phyloP scores from a whole-genome alignment of 768 basidiomycete species.

The Rhizopogon vinicolor region DNA sequence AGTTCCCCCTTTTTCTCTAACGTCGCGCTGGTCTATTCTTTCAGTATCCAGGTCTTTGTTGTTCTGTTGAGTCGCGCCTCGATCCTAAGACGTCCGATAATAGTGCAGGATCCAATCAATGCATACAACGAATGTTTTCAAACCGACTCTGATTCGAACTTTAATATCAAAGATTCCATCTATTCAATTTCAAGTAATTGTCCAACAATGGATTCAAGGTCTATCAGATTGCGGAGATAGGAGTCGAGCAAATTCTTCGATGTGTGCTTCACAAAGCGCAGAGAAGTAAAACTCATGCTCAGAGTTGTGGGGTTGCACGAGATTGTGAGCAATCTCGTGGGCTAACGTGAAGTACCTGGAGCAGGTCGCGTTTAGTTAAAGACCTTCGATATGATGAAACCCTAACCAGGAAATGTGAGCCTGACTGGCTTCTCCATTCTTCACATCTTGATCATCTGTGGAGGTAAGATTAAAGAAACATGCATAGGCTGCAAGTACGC shows the following conservation, averaged over 20 bases:
- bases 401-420: constrained; percentile 80
- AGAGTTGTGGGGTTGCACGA: constrained; percentile 82
- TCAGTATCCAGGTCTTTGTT: too few relatives aligned
- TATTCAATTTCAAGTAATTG: neutral
- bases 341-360: constrained; percentile 86
- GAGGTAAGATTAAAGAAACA: neutral
- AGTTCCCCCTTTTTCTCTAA: too few relatives aligned
- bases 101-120: too few relatives aligned
- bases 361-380: neutral
- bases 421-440: constrained; percentile 42
- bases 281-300: constrained; percentile 96
- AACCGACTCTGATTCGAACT: too few relatives aligned
- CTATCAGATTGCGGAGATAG: constrained; percentile 8
- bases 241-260: constrained; percentile 37
- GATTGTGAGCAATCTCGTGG: constrained; percentile 91
- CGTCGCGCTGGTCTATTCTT: too few relatives aligned
- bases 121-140: too few relatives aligned
- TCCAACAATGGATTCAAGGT: neutral
- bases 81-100: too few relatives aligned
- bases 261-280: constrained; percentile 73
- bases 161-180: neutral
- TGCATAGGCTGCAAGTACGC: neutral
- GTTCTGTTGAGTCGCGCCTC: too few relatives aligned
- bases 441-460: constrained; percentile 69
- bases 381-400: neutral